phyloP scores from a whole-genome alignment of 768 basidiomycete genomes.

The Leccinum disarticulatum region DNA sequence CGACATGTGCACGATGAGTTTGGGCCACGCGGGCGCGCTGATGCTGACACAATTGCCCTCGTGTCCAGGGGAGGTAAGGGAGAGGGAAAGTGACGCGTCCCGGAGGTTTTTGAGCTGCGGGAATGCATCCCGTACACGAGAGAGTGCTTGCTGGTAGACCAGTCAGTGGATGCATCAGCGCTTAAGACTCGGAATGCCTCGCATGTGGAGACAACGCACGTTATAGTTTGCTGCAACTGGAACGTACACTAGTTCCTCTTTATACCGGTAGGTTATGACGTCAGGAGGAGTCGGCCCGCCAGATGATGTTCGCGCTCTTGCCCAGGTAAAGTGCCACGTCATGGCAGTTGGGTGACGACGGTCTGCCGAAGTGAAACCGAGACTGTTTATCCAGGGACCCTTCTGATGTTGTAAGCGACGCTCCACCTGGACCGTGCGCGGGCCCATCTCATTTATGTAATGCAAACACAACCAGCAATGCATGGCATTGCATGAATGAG shows the following conservation, averaged over 20 bases:
- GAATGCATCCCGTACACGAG: slow-evolving; percentile 51
- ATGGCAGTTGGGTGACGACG: background rate
- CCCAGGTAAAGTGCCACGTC: background rate
- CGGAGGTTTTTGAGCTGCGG: slow-evolving; percentile 38
- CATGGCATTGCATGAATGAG: background rate
- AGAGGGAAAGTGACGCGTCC: slow-evolving; percentile 46
- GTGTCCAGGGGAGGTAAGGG: slow-evolving; percentile 36
- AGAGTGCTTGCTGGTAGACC: slow-evolving; percentile 46
- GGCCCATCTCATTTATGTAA: background rate
- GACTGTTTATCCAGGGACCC: background rate
- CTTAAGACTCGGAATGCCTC: background rate
- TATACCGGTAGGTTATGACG: slow-evolving; percentile 50
- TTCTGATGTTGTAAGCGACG: background rate
- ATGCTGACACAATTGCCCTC: slow-evolving; percentile 43
- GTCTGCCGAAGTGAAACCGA: background rate
- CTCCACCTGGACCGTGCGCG: background rate
- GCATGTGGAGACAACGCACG: slow-evolving; percentile 31
- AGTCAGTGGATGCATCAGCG: background rate
- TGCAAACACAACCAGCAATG: background rate
- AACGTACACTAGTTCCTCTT: slow-evolving; percentile 50
- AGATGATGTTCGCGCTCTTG: background rate
- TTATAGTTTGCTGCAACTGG: slow-evolving; percentile 42
- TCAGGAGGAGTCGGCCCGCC: slow-evolving; percentile 23
- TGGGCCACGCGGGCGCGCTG: slow-evolving; percentile 51
- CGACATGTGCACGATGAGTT: slow-evolving; percentile 39